Conservation (phyloP, 2,329 filamentous ascomycete species). For the Xylariaceae sp. region DNA sequence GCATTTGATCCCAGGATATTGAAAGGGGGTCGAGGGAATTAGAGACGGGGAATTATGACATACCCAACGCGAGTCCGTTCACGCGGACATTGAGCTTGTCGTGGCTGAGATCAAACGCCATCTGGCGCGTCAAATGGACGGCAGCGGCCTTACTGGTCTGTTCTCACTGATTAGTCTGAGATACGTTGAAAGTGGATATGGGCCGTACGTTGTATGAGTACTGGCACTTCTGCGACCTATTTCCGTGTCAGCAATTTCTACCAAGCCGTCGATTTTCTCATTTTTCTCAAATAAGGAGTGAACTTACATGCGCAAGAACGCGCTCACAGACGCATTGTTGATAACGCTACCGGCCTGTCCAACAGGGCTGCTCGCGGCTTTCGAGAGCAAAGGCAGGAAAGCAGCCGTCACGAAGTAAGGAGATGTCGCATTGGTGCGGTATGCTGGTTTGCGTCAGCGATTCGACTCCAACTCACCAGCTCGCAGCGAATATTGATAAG, state of each 20-base stretch:
- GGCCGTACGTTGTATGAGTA: slow-evolving; percentile 28
- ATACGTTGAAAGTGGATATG: neutral
- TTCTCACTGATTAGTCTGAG: neutral
- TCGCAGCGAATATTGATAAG: neutral
- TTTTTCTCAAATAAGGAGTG: neutral
- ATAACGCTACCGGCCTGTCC: slow-evolving; percentile 47
- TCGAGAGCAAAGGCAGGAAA: slow-evolving; percentile 49
- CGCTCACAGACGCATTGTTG: slow-evolving; percentile 49
- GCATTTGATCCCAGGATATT: no score
- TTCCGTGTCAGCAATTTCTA: neutral
- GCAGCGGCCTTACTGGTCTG: slow-evolving; percentile 27
- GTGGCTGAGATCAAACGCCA: slow-evolving; percentile 28
- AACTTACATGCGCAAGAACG: slow-evolving; percentile 41
- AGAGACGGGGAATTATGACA: neutral
- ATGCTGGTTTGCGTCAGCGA: slow-evolving; percentile 33
- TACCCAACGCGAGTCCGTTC: slow-evolving; percentile 28
- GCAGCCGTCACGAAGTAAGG: slow-evolving; percentile 50
- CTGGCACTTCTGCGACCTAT: slow-evolving; percentile 23
- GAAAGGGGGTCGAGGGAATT: no score
- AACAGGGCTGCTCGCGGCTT: slow-evolving; percentile 40
- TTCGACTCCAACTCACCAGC: neutral
- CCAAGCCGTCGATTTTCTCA: no score
- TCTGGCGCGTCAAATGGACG: slow-evolving; percentile 26
- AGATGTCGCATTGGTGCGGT: slow-evolving; percentile 46
- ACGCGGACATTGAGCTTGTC: slow-evolving; percentile 29